Evolutionary conservation across 2,329 filamentous ascomycete species (phyloP), one percentile per base, ranked within the genome.

Genomic region (Aschersonia sp.): DNA sequence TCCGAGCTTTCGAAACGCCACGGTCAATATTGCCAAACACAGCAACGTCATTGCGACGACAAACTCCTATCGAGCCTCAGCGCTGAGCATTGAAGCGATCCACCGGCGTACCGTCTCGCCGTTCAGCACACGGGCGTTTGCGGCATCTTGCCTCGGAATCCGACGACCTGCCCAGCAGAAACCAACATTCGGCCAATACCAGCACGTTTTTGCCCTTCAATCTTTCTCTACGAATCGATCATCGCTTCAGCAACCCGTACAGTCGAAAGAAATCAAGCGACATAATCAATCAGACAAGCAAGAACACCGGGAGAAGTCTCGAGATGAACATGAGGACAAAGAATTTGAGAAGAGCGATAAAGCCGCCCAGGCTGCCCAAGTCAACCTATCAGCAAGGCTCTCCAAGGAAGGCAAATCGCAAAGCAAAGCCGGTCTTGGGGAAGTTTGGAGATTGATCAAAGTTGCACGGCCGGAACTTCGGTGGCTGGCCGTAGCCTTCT

Each of bases 331-430:
- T 31, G 55, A 60, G 32, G 66, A 74, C 44, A 54, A 65, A 31
- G 65, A 68, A 12, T 77, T 78, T 44, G 70, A 78, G 47, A 76
- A 82, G 56, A 89, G 86, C 50, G 91, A 94, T 61, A 91, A 84
- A 64, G 92, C 89, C 35, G 78, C 82, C 9, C 82, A 88, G 58
- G 92, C 89, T 9, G 85, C 89, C 2, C 84, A 97, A 59, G 74
- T 98, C 56, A 94, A 98, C 61, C 71, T 97, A 56, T 82, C 83
- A 53, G 92, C 92, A 10, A 86, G 85, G 54, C 71, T 98, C 45
- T 88, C 85, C 44, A 95, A 89, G 61, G 87, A 94, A 54, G 84
- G 85, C 28, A 80, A 80, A 56, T 62, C 66, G 5, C 62, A 69
- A 43, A 68, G 70, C 28, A 72, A 69, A 51, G 79, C 84, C 29